phyloP scores from a whole-genome alignment of 768 basidiomycete species.

The Xanthoconium stramineum region DNA sequence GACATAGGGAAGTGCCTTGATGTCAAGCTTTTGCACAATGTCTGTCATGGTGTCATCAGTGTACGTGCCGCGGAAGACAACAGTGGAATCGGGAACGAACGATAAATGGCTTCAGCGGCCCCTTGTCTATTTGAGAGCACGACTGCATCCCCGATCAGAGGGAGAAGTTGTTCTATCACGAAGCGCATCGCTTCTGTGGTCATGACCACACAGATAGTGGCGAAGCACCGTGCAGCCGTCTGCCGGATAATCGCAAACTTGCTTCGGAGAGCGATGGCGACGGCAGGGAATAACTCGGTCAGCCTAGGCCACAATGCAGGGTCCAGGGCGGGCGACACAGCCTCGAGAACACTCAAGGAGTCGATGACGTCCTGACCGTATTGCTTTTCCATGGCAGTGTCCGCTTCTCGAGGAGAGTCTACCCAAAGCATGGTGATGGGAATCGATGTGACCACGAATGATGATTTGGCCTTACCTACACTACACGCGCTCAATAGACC shows the following conservation, averaged over 20 bases:
- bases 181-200: slow-evolving; percentile 82
- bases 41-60: slow-evolving; percentile 46
- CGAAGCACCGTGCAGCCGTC: slow-evolving; percentile 81
- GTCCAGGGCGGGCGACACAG: slow-evolving; percentile 74
- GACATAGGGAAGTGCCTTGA: slow-evolving; percentile 94
- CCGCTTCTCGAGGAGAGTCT: slow-evolving; percentile 60
- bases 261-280: slow-evolving; percentile 78
- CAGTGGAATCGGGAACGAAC: slow-evolving; percentile 49
- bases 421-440: slow-evolving; percentile 2
- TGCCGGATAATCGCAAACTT: slow-evolving; percentile 88
- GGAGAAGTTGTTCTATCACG: slow-evolving; percentile 83
- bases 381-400: slow-evolving; percentile 64
- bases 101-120: slow-evolving; percentile 84
- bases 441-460: neutral
- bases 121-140: slow-evolving; percentile 80
- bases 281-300: slow-evolving; percentile 67
- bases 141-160: slow-evolving; percentile 76
- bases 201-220: slow-evolving; percentile 84
- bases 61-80: neutral
- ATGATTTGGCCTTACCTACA: slow-evolving; percentile 46
- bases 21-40: slow-evolving; percentile 86
- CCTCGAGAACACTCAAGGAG: slow-evolving; percentile 84
- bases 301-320: slow-evolving; percentile 67
- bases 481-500: slow-evolving; percentile 68
- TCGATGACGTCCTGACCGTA: slow-evolving; percentile 91